Percentiles rank a stretch among this genome's conserved stretches.
Evolutionary conservation across 2,329 filamentous ascomycete genomes (phyloP).

Genomic region (Venturia pyrina): DNA sequence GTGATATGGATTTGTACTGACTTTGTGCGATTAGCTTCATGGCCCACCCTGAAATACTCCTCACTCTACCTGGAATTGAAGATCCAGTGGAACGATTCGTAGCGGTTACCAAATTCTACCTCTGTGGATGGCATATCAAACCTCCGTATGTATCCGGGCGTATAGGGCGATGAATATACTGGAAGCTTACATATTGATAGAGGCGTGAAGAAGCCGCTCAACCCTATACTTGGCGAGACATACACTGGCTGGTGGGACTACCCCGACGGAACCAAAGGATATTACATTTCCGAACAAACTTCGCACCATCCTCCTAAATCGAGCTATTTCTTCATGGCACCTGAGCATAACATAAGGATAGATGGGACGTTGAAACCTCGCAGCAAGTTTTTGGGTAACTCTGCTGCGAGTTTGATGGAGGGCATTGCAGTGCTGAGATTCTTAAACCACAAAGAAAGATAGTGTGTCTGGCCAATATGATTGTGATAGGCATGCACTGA

Average conservation of each 20-base stretch:
- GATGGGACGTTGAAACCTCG: conserved; percentile 91
- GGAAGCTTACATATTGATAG: conserved; percentile 34
- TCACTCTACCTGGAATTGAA: conserved; percentile 77
- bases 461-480: conserved; percentile 45
- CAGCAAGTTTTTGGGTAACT: conserved; percentile 93
- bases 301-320: conserved; percentile 98
- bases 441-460: conserved; percentile 78
- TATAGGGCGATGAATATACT: neutral
- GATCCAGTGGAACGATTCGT: conserved; percentile 86
- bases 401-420: conserved; percentile 96
- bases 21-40: conserved; percentile 63
- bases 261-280: conserved; percentile 70
- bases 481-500: neutral
- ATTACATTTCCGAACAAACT: conserved; percentile 96
- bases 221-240: conserved; percentile 89
- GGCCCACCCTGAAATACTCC: conserved; percentile 93
- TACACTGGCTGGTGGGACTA: conserved; percentile 97
- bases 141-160: conserved; percentile 60
- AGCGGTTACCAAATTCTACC: conserved; percentile 93
- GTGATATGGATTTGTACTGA: conserved; percentile 14
- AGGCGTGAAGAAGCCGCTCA: conserved; percentile 95
- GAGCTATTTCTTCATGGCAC: conserved; percentile 97
- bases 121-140: conserved; percentile 98
- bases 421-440: conserved; percentile 81
- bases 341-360: conserved; percentile 85